Conservation (phyloP, 2,329 filamentous ascomycete species). For the Ophiosphaerella korrae region DNA sequence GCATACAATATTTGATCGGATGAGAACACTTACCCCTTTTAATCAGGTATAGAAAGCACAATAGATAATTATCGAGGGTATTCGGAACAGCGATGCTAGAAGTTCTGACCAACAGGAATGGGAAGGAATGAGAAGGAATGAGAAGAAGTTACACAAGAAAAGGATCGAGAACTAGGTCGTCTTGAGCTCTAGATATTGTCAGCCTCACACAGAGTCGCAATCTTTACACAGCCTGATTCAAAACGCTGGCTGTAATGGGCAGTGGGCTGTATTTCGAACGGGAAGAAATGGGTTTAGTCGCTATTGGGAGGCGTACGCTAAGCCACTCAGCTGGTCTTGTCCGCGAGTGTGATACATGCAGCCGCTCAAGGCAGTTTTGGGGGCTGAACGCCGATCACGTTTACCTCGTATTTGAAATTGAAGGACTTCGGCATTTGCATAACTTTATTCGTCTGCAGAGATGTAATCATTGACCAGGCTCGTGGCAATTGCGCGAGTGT, state of each 20-base stretch:
- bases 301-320: conserved; percentile 6
- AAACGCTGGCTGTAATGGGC: not conserved
- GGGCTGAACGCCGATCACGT: not conserved
- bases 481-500: too few relatives aligned
- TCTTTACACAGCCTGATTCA: not conserved
- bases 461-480: too few relatives aligned
- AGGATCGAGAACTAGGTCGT: too few relatives aligned
- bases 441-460: not conserved
- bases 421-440: not conserved
- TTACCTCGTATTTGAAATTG: not conserved
- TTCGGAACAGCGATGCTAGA: too few relatives aligned
- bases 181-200: not conserved
- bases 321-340: conserved; percentile 2
- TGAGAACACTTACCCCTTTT: too few relatives aligned
- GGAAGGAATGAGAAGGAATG: too few relatives aligned
- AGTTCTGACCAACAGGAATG: too few relatives aligned
- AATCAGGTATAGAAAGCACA: too few relatives aligned
- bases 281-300: not conserved
- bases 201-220: not conserved
- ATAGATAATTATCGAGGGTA: too few relatives aligned
- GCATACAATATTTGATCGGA: too few relatives aligned
- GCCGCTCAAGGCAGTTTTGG: not conserved
- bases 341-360: not conserved
- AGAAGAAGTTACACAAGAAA: too few relatives aligned
- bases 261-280: not conserved